Evolutionary conservation across 306 rosid genomes (phyloP).

Genomic region (Begonia fuchsioides): DNA sequence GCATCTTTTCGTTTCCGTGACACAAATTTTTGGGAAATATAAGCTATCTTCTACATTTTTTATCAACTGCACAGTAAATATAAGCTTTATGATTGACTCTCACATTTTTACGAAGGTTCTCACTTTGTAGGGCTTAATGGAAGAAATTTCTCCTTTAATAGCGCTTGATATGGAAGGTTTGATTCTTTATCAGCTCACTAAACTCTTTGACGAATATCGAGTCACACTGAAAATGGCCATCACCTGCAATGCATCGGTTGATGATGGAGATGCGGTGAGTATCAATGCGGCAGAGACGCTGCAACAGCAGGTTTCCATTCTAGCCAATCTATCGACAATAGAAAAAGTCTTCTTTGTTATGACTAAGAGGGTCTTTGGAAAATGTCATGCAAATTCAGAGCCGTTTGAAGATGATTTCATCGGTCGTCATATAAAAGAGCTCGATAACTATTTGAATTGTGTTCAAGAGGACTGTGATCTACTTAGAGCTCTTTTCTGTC

Average conservation of each 20-base stretch:
- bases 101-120: not conserved
- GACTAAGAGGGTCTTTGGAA: conserved; percentile 18
- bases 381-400: conserved; percentile 11
- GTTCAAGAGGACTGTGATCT: conserved; percentile 33
- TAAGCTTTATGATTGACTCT: too few relatives aligned
- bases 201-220: conserved; percentile 38
- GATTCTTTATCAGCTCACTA: conserved; percentile 29
- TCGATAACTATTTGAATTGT: conserved; percentile 24
- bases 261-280: conserved; percentile 20
- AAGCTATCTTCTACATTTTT: too few relatives aligned
- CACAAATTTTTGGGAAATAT: too few relatives aligned
- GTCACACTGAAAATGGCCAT: conserved; percentile 35
- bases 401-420: conserved; percentile 10
- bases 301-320: conserved; percentile 43
- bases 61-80: too few relatives aligned
- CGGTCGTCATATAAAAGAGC: conserved; percentile 19
- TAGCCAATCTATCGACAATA: conserved; percentile 46
- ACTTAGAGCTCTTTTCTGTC: conserved; percentile 38
- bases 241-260: conserved; percentile 13
- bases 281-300: conserved; percentile 33
- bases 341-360: conserved; percentile 23
- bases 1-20: too few relatives aligned
- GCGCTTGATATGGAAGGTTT: conserved; percentile 40
- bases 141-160: conserved; percentile 36
- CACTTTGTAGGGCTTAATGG: conserved; percentile 27